Base-by-base conservation (phyloP, 2,329 filamentous ascomycete species). In the Parastagonospora nodorum region DNA sequence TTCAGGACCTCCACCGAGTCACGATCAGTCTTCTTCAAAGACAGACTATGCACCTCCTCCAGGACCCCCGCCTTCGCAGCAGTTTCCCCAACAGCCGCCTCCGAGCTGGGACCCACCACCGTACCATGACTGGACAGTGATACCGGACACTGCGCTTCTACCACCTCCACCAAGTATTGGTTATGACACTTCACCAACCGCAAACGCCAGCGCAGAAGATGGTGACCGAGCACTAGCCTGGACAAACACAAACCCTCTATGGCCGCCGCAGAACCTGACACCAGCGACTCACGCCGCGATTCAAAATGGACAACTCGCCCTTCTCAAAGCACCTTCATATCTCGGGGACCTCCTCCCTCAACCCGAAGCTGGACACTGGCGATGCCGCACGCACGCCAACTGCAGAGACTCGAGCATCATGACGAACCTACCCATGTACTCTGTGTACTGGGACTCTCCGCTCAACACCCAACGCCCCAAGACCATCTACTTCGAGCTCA, bases 401-500 rank as follows among this genome's bases (percentile, higher is more conserved):
- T 79, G 76, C 53, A 68, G 67, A 39, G 89, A 93, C 61, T 80
- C 82, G 5, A 84, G 84, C 55, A 78, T 92, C 30, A 79, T 88
- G 27, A 85, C 82, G 11, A 86, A 86, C 50, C 81, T 89, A 30
- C 89, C 89, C 0, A 75, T 90, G 33, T 93, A 90, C 73, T 80
- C 82, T 38, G 78, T 80, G 1, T 81, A 82, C 1, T 73, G 74
- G 38, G 77, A 85, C 53, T 84, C 88, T 53, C 82, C 82, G 30
- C 84, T 87, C 0, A 71, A 80, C 6, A 79, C 75, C 2, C 80
- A 77, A 48, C 51, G 57, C 2, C 77, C 77, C 35, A 85, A 84
- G 38, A 83, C 77, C 0, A 81, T 88, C 45, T 93, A 92, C 78
- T 93, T 87, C 69, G 89, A 93, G 66, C 78, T 92, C 8, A 78